Conservation (phyloP, 176 grass and related monocot genomes). For the Secale cereale region DNA sequence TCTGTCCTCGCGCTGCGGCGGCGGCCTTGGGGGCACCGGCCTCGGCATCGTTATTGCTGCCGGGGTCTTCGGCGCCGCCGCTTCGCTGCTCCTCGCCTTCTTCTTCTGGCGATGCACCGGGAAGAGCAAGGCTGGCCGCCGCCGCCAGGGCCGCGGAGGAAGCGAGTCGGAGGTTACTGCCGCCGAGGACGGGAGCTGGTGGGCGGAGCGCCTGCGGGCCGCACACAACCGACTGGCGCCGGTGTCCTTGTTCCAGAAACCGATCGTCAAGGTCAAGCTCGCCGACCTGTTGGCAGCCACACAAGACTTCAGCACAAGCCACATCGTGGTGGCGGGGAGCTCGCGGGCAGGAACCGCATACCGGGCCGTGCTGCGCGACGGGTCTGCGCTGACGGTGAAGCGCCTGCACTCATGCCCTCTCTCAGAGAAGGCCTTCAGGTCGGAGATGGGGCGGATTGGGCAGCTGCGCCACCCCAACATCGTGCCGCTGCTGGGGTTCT, state of each 20-base stretch:
- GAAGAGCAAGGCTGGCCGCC: constrained; percentile 33
- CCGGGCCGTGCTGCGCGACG: constrained; percentile 74
- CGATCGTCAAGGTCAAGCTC: constrained; percentile 97
- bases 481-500: constrained; percentile 91
- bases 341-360: constrained; percentile 75
- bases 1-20: constrained; percentile 45
- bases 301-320: constrained; percentile 62
- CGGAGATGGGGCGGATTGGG: constrained; percentile 76
- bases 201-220: constrained; percentile 68
- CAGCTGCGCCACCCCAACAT: constrained; percentile 91
- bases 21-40: constrained; percentile 22
- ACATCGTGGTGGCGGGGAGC: constrained; percentile 87
- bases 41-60: constrained; percentile 78
- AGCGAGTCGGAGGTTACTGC: constrained; percentile 14
- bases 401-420: constrained; percentile 87
- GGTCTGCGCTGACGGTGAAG: constrained; percentile 87
- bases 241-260: constrained; percentile 93
- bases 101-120: constrained; percentile 74
- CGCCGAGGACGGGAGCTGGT: constrained; percentile 73
- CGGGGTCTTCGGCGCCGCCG: constrained; percentile 75
- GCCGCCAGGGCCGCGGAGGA: neutral
- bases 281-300: constrained; percentile 91
- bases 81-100: constrained; percentile 71
- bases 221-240: constrained; percentile 73
- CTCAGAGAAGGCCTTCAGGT: constrained; percentile 77